Base-by-base conservation (phyloP, 2,329 filamentous ascomycete species). In the Acephala macrosclerotiorum region DNA sequence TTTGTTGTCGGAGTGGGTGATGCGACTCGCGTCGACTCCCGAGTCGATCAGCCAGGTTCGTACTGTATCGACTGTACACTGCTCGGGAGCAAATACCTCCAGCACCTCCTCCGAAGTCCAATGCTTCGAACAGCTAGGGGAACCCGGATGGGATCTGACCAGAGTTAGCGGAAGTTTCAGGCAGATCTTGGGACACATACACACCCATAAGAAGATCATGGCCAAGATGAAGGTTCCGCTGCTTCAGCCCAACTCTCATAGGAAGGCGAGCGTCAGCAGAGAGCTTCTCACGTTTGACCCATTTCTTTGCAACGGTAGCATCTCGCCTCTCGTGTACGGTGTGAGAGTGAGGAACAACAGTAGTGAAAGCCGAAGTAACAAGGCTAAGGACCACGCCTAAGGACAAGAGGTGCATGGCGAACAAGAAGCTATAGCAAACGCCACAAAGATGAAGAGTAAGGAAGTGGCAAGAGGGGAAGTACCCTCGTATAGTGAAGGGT, bases 231-330 rank as follows among this genome's bases (percentile, higher is more conserved):
- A 84, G 69, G 61, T 83, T 83, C 14, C 74, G 76, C 70, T 83
- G 82, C 3, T 76, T 77, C 60, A 83, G 68, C 9, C 80, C 81
- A 66, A 83, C 81, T 14, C 80, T 76, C 69, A 83, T 79, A 1
- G 81, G 81, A 38, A 83, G 69, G 25, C 69, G 65, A 16, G 70
- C 66, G 64, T 60, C 62, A 29, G 64, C 25, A 35, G 71, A 63
- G 22, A 72, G 61, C 18, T 64, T 68, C 58, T 60, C 64, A 14
- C 58, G 65, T 29, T 71, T 73, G 2, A 66, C 58, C 70, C 70
- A 73, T 45, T 68, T 62, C 33, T 62, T 64, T 4, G 65, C 22
- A n/a, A 64, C 53, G 3, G 45, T 53, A 29, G 55, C 7, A 20
- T 64, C 40, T 25, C 71, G 68, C 38, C 66, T 67, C 55, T 72